phyloP scores from a whole-genome alignment of 2,329 filamentous ascomycete species.

The Fusarium compactum region DNA sequence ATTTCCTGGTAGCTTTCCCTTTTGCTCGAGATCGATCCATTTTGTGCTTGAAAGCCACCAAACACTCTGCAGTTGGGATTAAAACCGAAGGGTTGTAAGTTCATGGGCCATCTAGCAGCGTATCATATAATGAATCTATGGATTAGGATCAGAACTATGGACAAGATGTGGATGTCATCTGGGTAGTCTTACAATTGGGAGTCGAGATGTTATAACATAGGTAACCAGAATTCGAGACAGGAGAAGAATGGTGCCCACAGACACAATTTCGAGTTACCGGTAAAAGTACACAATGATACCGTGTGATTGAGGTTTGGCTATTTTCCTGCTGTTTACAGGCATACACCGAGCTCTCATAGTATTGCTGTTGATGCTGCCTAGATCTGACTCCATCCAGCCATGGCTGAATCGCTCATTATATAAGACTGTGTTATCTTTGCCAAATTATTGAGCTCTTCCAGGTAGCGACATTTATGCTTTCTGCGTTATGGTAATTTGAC shows the following conservation, averaged over 20 bases:
- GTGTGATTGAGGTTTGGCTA: too few relatives aligned
- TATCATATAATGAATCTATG: background rate
- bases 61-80: background rate
- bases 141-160: too few relatives aligned
- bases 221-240: too few relatives aligned
- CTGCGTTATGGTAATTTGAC: background rate
- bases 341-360: background rate
- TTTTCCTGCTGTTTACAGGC: background rate
- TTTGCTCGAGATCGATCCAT: background rate
- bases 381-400: too few relatives aligned
- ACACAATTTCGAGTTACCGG: too few relatives aligned
- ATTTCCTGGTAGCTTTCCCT: background rate
- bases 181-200: too few relatives aligned
- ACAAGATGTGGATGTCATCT: too few relatives aligned
- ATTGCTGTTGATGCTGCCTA: background rate
- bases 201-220: too few relatives aligned
- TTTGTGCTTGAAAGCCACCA: background rate
- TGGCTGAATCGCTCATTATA: background rate
- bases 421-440: background rate
- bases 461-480: background rate
- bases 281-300: too few relatives aligned
- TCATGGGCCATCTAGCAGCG: background rate
- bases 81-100: background rate
- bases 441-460: background rate
- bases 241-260: too few relatives aligned